phyloP scores from a whole-genome alignment of 495 filamentous ascomycete genomes.

The Talaromyces liani region DNA sequence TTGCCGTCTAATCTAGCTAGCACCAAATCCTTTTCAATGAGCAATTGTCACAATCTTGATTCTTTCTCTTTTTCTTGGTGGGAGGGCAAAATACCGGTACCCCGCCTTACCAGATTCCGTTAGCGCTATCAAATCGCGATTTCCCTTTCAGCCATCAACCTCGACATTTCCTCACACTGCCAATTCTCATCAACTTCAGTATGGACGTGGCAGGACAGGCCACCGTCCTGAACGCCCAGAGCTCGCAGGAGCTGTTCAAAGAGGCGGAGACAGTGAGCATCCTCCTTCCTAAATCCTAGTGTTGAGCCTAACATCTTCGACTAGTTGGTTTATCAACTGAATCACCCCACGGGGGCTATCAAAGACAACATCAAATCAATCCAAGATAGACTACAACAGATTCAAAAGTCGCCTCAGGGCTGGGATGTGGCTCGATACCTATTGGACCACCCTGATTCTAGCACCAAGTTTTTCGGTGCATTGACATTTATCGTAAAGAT shows the following conservation, averaged over 20 bases:
- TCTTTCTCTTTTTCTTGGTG: neutral
- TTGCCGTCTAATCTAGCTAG: too few relatives aligned
- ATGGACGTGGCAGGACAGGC: constrained; percentile 7
- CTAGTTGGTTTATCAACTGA: constrained; percentile 42
- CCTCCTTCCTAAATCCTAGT: neutral
- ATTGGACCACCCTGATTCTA: constrained; percentile 52
- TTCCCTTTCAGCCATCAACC: neutral
- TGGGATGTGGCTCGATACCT: constrained; percentile 80
- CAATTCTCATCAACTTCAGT: neutral
- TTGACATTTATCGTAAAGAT: constrained; percentile 89
- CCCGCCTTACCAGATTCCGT: constrained; percentile 1
- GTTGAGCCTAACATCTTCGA: neutral
- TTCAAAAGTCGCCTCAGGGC: constrained; percentile 71
- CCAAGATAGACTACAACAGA: constrained; percentile 64
- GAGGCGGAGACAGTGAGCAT: constrained; percentile 21
- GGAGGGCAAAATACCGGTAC: neutral
- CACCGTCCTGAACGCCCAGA: constrained; percentile 1
- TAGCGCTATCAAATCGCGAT: constrained; percentile 8
- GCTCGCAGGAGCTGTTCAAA: constrained; percentile 19
- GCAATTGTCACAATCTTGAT: too few relatives aligned
- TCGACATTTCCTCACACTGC: neutral
- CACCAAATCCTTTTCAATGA: too few relatives aligned
- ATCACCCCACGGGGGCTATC: constrained; percentile 54
- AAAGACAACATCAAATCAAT: constrained; percentile 53
- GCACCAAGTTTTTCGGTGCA: constrained; percentile 88